Base-by-base conservation (phyloP, 2,329 filamentous ascomycete species). In the Claviceps pazoutovae region DNA sequence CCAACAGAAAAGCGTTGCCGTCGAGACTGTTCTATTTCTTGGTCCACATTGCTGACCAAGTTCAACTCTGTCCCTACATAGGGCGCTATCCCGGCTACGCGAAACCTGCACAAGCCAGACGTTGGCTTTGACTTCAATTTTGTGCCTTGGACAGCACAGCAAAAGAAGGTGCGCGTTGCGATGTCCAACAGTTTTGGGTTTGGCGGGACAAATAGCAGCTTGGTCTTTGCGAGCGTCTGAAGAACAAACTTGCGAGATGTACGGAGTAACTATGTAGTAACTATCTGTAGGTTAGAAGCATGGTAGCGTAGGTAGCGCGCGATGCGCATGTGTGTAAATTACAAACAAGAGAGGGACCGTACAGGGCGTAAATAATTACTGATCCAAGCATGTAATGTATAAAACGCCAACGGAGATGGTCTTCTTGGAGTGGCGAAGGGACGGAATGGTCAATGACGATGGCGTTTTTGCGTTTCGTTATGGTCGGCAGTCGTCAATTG, bases 151-250 rank as follows among this genome's bases (percentile, higher is more conserved):
- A 63, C 72, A 46, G 76, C 88, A 0, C 90, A 96, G 66, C 67
- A 84, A 50, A 82, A 80, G 57, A 64, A 73, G 2, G 79, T 97
- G 11, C 71, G 80, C 53, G 83, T 91, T 21, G 87, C 86, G 5
- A 61, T 98, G 53, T 93, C 88, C 3, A 98, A 98, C 62, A 97
- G 91, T 64, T 98, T 98, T 69, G 93, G 93, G 0, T 98, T 98
- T 70, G 93, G 93, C 11, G 93, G 93, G 16, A 97, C 91, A 1
- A 98, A 98, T 70, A 90, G 91, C 43, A 89, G 82, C 51, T 71
- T 98, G 39, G 89, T 89, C 50, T 91, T 97, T 60, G 76, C 76
- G 7, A 64, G 58, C 21, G 4, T 53, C 36, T 50, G 26, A 30
- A 9, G 9, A 6, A 47, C 11, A 39, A n/a, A 8, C 17, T 37